Evolutionary conservation across 495 filamentous ascomycete species (phyloP), one percentile per base, ranked within the genome.

Genomic region (Neurospora discreta): DNA sequence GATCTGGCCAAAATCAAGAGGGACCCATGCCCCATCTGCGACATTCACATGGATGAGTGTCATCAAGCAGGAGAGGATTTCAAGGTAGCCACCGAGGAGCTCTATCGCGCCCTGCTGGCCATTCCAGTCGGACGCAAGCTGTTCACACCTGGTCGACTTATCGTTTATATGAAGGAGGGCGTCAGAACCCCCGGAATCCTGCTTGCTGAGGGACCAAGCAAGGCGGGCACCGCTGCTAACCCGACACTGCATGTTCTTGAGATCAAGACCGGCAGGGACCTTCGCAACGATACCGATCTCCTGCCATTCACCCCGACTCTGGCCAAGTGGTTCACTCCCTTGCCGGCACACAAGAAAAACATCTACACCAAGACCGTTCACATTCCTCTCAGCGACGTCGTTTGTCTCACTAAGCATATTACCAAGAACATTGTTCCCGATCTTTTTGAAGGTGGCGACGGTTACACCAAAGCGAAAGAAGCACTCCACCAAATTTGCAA

Each of bases 1-100:
- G 94, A 95, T 80, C 83, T 99, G 72, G 92, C 87, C 43, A 97
- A 95, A 79, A 87, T 99, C 75, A 95, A 95, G 80, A 86, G 93
- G 5, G 93, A 97, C 74, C 78, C 91, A 7, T 99, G 95, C 78
- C 82, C 88, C 23, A 89, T 91, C 44, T 99, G 95, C 78, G 92
- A 97, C 74, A 78, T 86, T 38, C 90, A 95, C 77, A 81, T 99
- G 68, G 89, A 91, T 46, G 78, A 83, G 67, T 97, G 91, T 75
- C 95, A 97, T 78, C 83, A 90, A 71, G 90, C 93, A 8, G 88
- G 92, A 7, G 90, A 95, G 81, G 89, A 92, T 73, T 95, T 89
- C 78, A 89, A 89, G 74, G 85, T 85, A 69, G 80, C 93, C 16
- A 96, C 92, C 1, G 80, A 83, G 42, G 90, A 96, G 39, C 83